Evolutionary conservation across 768 basidiomycete species (phyloP), one percentile per base, ranked within the genome.

Genomic region (Tulasnella sp.): DNA sequence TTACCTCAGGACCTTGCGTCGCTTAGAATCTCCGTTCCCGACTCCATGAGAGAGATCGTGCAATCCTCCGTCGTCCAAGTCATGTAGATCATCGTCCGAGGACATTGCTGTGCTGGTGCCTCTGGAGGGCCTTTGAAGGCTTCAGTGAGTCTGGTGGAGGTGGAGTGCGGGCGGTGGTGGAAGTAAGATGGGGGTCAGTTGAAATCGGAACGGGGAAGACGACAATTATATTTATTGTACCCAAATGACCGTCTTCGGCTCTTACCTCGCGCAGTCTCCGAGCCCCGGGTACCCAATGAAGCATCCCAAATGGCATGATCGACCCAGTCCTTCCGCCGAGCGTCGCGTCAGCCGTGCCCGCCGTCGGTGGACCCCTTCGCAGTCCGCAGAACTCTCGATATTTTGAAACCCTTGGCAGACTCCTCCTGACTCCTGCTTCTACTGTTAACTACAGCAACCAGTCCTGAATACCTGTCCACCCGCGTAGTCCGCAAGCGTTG

Each of bases 41-140:
- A 68, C 69, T 19, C 39, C 64, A 39, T 68, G 64, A 29, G 75
- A 68, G 69, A 71, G 67, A 38, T 38, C 73, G 17, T 38, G 25
- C 19, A 74, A 58, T 17, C 67, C 67, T 1, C 67, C 67, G 45
- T 58, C 72, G 15, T 73, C 52, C 22, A 49, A n/a, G 4, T 68
- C 75, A 54, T 71, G 29, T 12, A 76, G 39, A 54, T 69, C 75
- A 17, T 76, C 75, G 39, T 76, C 75, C 34, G 75, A 76, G 19
- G 75, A 76, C 75, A 76, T 76, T 3, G 71, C 49, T 49, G 9
- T 49, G 49, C 49, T 49, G 22, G 1, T 49, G 22, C 49, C 49
- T 2, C 39, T 70, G 69, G 69, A 58, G 73, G 42, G 52, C 12
- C 40, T 73, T 39, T 40, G 25, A 34, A 34, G 34, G 7, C 17